Evolutionary conservation across 495 filamentous ascomycete genomes (phyloP).

Genomic region (Bombardia bombarda): DNA sequence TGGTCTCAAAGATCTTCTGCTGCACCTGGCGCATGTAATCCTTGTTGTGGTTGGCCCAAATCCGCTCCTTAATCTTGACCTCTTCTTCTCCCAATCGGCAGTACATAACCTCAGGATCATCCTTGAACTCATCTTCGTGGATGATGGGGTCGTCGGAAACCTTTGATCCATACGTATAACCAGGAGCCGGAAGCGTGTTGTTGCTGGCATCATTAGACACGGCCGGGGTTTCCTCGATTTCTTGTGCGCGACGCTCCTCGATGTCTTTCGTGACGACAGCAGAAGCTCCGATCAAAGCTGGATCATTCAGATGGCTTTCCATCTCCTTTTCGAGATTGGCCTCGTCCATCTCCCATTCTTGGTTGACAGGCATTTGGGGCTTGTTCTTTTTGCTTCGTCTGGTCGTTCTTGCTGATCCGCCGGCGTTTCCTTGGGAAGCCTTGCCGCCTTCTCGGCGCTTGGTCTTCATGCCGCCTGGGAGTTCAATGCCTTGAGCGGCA

Average conservation of each 20-base stretch:
- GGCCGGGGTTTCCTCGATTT: background rate
- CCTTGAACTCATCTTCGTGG: conserved; percentile 67
- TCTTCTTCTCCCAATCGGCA: conserved; percentile 68
- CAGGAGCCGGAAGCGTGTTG: background rate
- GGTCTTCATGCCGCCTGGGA: conserved; percentile 4
- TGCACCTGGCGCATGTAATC: conserved; percentile 81
- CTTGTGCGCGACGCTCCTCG: conserved; percentile 16
- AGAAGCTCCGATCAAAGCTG: conserved; percentile 35
- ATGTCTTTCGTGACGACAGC: conserved; percentile 22
- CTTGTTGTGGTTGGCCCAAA: conserved; percentile 92
- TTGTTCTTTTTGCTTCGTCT: conserved; percentile 8
- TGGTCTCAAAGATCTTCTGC: conserved; percentile 60
- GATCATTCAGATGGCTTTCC: conserved; percentile 38
- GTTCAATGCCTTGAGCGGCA: conserved; percentile 19
- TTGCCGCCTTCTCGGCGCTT: too few relatives aligned
- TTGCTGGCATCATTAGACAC: background rate
- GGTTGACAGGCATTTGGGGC: conserved; percentile 25
- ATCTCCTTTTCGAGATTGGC: conserved; percentile 42
- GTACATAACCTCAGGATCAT: conserved; percentile 75
- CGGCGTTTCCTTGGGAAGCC: background rate
- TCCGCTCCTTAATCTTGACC: conserved; percentile 67
- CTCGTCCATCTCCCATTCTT: conserved; percentile 43
- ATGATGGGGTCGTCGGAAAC: conserved; percentile 48
- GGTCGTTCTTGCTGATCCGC: background rate
- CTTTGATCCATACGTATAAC: conserved; percentile 5